Percentiles rank a stretch among this genome's conserved stretches.
phyloP scores from a whole-genome alignment of 2,329 filamentous ascomycete species.

The Chrysosporium queenslandicum region DNA sequence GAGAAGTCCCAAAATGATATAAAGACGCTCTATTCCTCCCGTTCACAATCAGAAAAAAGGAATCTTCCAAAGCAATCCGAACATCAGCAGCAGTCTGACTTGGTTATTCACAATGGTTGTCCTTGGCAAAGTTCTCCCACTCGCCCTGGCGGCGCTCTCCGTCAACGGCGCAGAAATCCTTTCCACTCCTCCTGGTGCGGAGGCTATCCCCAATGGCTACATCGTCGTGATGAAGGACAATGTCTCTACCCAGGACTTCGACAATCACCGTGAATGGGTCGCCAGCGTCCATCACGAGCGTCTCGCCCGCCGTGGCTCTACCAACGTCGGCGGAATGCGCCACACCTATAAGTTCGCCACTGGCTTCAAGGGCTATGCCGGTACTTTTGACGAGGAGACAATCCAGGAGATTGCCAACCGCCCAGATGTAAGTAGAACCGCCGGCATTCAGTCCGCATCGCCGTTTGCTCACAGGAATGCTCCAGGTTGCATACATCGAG shows the following conservation, averaged over 20 bases:
- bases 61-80: slow-evolving; percentile 3
- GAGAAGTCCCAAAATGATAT: not conserved
- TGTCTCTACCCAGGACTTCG: slow-evolving; percentile 13
- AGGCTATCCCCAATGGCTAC: slow-evolving; percentile 12
- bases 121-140: slow-evolving; percentile 10
- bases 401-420: slow-evolving; percentile 14
- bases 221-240: slow-evolving; percentile 17
- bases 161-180: slow-evolving; percentile 15
- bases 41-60: not conserved
- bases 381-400: slow-evolving; percentile 16
- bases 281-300: slow-evolving; percentile 10
- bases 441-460: not conserved
- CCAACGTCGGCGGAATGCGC: slow-evolving; percentile 12
- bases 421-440: slow-evolving; percentile 2
- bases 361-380: slow-evolving; percentile 14
- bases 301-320: slow-evolving; percentile 11
- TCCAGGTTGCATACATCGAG: slow-evolving; percentile 17
- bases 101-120: slow-evolving; percentile 14
- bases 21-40: not conserved
- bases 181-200: not conserved
- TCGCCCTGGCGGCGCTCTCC: slow-evolving; percentile 14
- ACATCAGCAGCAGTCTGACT: not conserved
- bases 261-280: slow-evolving; percentile 14
- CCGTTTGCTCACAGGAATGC: not conserved
- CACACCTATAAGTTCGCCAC: slow-evolving; percentile 11